Evolutionary conservation across 805 yeast species (phyloP).

Genomic region (Zygosaccharomyces gambellarensis): DNA sequence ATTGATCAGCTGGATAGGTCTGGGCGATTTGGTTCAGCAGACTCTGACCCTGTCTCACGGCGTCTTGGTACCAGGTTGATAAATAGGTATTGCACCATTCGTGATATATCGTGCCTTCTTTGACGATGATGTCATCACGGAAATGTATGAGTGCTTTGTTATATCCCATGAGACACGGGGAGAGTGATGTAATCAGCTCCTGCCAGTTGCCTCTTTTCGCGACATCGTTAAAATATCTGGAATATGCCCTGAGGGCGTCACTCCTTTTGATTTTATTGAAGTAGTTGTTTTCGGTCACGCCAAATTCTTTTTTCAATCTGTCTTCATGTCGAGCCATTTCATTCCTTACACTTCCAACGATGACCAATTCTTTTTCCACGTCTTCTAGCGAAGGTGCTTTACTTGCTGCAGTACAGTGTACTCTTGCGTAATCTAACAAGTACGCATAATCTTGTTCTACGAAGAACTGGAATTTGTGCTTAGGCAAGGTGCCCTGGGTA

Average conservation of each 20-base stretch:
- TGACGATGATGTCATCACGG: slow-evolving; percentile 33
- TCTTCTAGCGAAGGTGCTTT: slow-evolving; percentile 53
- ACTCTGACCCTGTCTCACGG: slow-evolving; percentile 46
- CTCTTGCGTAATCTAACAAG: slow-evolving; percentile 59
- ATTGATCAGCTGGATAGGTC: slow-evolving; percentile 40
- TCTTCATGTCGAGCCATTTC: slow-evolving; percentile 56
- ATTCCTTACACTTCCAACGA: slow-evolving; percentile 46
- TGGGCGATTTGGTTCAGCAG: slow-evolving; percentile 44
- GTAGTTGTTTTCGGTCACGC: slow-evolving; percentile 39
- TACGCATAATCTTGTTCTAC: slow-evolving; percentile 61
- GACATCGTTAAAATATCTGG: slow-evolving; percentile 52
- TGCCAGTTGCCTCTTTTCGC: slow-evolving; percentile 55
- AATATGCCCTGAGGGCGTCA: slow-evolving; percentile 55
- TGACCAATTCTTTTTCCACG: slow-evolving; percentile 46
- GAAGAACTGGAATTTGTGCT: slow-evolving; percentile 48
- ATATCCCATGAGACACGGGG: slow-evolving; percentile 76
- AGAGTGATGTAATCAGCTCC: slow-evolving; percentile 60
- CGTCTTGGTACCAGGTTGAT: slow-evolving; percentile 52
- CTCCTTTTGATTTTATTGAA: slow-evolving; percentile 47
- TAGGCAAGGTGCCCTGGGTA: slow-evolving; percentile 48
- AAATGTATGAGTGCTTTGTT: slow-evolving; percentile 46
- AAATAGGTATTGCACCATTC: slow-evolving; percentile 63
- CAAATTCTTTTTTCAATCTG: slow-evolving; percentile 41
- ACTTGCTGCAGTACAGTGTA: slow-evolving; percentile 59
- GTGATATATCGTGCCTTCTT: slow-evolving; percentile 23